These are phyloP conservation scores for Epicoccum sorghinum DNA, from an alignment of 2,329 filamentous ascomycete species.

Conservation along the genomic window DNA sequence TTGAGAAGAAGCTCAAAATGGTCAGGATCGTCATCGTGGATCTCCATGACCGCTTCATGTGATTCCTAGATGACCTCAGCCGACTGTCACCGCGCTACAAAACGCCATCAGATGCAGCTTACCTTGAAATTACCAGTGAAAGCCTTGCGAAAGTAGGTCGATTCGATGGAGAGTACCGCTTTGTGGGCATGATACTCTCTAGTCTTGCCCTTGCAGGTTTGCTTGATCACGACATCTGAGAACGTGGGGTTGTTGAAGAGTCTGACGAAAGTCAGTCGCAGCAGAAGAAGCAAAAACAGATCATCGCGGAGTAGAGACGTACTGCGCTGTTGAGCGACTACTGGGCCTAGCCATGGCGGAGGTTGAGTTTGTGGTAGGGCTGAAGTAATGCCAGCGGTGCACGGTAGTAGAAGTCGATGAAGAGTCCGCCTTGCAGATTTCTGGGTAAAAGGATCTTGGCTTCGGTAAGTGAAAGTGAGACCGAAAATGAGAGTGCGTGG, in stretches of 20 bases:
- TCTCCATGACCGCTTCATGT: slow-evolving; percentile 5
- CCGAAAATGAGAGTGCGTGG: too few relatives aligned
- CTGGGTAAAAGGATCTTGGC: too few relatives aligned
- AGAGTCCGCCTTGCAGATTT: too few relatives aligned
- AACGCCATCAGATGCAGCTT: background rate
- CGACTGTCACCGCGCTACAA: background rate
- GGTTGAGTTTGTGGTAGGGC: too few relatives aligned
- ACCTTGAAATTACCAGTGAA: slow-evolving; percentile 23
- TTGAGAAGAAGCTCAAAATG: slow-evolving; percentile 17
- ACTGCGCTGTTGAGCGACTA: too few relatives aligned
- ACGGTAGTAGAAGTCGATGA: too few relatives aligned
- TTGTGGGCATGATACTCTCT: slow-evolving; percentile 20
- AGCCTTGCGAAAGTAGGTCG: slow-evolving; percentile 15
- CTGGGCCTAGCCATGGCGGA: too few relatives aligned
- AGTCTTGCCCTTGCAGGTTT: background rate
- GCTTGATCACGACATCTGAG: slow-evolving; percentile 16
- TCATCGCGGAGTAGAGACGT: too few relatives aligned
- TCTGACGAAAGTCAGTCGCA: background rate
- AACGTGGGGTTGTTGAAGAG: slow-evolving; percentile 16
- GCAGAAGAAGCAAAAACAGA: too few relatives aligned
- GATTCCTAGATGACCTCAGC: background rate
- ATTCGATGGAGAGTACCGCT: slow-evolving; percentile 10
- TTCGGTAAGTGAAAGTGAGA: too few relatives aligned
- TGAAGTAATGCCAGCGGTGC: too few relatives aligned
- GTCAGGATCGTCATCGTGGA: background rate